Percentiles rank a stretch among this genome's conserved stretches.
Evolutionary conservation across 768 basidiomycete genomes (phyloP).

Genomic region (Boletus pseudopeckii): DNA sequence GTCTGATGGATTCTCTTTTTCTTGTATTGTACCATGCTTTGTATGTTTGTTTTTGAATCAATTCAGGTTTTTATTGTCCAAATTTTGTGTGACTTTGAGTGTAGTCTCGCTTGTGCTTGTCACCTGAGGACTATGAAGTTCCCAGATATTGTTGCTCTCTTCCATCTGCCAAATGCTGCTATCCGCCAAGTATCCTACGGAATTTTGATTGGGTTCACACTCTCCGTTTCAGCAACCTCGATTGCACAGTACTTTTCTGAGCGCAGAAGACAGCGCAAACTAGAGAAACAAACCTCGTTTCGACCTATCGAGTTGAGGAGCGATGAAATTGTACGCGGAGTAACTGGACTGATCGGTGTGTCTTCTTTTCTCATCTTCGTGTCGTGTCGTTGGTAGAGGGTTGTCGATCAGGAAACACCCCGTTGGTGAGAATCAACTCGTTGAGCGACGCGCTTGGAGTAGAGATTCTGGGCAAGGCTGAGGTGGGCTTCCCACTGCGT

Average conservation of each 20-base stretch:
- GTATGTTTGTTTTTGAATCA: not conserved
- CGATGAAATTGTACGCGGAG: slow-evolving; percentile 77
- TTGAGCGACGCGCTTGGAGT: slow-evolving; percentile 88
- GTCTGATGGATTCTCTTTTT: slow-evolving; percentile 43
- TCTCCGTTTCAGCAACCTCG: slow-evolving; percentile 71
- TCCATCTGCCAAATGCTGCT: slow-evolving; percentile 22
- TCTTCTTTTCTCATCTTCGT: not conserved
- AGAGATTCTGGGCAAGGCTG: slow-evolving; percentile 94
- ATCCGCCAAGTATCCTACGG: slow-evolving; percentile 44
- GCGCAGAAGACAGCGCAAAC: slow-evolving; percentile 43
- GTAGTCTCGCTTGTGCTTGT: too few relatives aligned
- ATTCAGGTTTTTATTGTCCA: too few relatives aligned
- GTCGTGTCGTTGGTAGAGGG: not conserved
- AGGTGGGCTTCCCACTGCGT: slow-evolving; percentile 46
- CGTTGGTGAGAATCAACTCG: slow-evolving; percentile 86
- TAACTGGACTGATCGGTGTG: slow-evolving; percentile 83
- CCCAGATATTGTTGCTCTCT: too few relatives aligned
- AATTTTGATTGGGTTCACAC: slow-evolving; percentile 68
- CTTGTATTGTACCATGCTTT: too few relatives aligned
- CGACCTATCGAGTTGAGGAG: slow-evolving; percentile 70
- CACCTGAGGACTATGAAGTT: too few relatives aligned
- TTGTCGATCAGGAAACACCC: slow-evolving; percentile 78
- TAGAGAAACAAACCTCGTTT: slow-evolving; percentile 30
- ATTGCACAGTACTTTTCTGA: slow-evolving; percentile 51
- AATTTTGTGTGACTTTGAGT: not conserved